Conservation (phyloP, 1,284 basidiomycete genomes). For the Ustilago tritici region DNA sequence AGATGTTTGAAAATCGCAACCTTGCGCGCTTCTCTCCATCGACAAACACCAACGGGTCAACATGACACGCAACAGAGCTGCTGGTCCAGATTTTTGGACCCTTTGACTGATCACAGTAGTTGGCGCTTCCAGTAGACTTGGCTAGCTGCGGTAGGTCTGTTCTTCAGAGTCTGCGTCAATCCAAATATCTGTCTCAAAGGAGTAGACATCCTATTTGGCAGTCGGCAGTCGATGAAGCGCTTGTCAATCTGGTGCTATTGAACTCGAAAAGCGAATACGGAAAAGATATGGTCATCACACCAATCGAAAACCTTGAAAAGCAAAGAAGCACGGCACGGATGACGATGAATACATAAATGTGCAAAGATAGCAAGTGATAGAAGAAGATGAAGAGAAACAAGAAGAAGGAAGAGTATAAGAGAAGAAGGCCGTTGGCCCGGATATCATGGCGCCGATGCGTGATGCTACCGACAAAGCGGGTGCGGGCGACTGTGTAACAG, state of each 20-base stretch:
- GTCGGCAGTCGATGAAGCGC: neutral
- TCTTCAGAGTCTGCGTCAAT: neutral
- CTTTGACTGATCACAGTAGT: neutral
- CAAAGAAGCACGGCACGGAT: conserved; percentile 6
- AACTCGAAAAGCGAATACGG: conserved; percentile 7
- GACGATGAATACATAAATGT: conserved; percentile 29
- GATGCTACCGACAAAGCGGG: neutral
- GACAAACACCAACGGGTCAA: neutral
- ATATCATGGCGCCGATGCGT: conserved; percentile 19
- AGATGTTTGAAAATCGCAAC: conserved; percentile 7
- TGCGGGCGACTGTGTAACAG: neutral
- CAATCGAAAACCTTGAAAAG: conserved; percentile 7
- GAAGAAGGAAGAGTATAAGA: neutral
- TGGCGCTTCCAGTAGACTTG: neutral
- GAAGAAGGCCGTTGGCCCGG: conserved; percentile 16
- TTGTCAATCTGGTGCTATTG: conserved; percentile 11
- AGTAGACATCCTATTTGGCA: neutral
- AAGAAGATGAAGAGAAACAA: conserved; percentile 9
- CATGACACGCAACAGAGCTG: neutral
- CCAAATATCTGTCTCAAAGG: neutral
- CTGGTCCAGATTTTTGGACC: neutral
- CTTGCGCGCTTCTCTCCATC: conserved; percentile 7
- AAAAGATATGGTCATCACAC: conserved; percentile 13
- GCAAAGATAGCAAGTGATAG: conserved; percentile 4
- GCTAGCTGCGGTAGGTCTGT: neutral